phyloP scores from a whole-genome alignment of 169 alveolate genomes.

The Cyclospora cayetanensis region DNA sequence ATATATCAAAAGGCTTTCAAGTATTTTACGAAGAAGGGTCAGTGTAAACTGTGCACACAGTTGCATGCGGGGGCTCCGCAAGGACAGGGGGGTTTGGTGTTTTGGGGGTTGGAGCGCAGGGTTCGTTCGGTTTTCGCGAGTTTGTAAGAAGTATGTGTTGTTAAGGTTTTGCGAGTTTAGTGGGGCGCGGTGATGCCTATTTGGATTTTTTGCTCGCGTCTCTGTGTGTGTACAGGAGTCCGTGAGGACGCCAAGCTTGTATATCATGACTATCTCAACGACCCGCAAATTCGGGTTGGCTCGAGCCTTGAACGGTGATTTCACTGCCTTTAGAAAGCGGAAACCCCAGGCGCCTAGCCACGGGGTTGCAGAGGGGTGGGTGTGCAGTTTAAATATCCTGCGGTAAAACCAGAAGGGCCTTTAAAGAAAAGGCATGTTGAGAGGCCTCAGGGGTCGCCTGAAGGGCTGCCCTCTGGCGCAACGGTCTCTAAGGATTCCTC shows the following conservation, averaged over 20 bases:
- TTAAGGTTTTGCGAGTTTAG: too few species aligned
- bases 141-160: not conserved
- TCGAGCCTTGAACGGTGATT: not conserved
- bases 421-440: too few species aligned
- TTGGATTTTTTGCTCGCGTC: too few species aligned
- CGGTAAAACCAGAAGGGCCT: too few species aligned
- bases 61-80: not conserved
- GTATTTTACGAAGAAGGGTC: slow-evolving; percentile 59
- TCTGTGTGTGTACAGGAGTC: slow-evolving; percentile 15
- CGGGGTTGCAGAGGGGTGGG: too few species aligned
- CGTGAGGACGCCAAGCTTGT: slow-evolving; percentile 33
- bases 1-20: slow-evolving; percentile 40
- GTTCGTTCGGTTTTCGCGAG: not conserved
- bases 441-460: too few species aligned
- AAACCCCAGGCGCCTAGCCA: too few species aligned
- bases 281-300: slow-evolving; percentile 50
- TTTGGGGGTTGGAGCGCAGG: not conserved
- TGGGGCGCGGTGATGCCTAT: too few species aligned
- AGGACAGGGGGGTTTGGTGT: not conserved
- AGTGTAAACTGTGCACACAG: not conserved
- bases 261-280: slow-evolving; percentile 58
- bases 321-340: too few species aligned
- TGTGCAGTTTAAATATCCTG: too few species aligned
- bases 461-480: too few species aligned
- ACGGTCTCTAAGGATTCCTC: too few species aligned